Percentiles rank a stretch among this genome's conserved stretches.
phyloP scores from a whole-genome alignment of 148 eudicot genomes.

The Rhododendron williamsianum region DNA sequence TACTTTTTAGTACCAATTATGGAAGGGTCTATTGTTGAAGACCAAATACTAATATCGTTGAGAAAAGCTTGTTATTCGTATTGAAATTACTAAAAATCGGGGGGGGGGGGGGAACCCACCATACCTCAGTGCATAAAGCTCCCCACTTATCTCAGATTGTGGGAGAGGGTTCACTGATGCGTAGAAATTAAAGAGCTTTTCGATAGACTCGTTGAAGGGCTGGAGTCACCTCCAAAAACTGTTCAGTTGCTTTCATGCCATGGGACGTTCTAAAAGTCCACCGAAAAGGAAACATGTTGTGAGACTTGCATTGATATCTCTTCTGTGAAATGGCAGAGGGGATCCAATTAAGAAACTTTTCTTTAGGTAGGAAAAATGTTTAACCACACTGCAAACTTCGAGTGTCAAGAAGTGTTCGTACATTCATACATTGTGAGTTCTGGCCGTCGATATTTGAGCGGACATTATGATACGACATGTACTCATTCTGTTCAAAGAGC shows the following conservation, averaged over 20 bases:
- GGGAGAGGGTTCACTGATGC: too few species aligned
- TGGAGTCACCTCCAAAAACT: neutral
- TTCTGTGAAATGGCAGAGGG: neutral
- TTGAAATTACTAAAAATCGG: neutral
- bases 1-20: neutral
- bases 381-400: neutral
- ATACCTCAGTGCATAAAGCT: neutral
- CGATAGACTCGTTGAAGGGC: neutral
- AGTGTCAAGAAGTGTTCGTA: neutral
- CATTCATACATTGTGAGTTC: neutral
- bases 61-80: neutral
- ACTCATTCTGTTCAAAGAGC: neutral
- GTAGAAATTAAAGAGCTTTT: neutral
- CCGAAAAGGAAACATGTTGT: neutral
- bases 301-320: neutral
- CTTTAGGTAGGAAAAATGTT: neutral
- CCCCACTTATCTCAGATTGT: neutral
- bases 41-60: neutral
- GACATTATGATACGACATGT: neutral
- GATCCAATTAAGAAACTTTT: neutral
- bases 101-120: too few species aligned
- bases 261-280: neutral
- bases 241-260: neutral
- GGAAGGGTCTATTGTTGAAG: neutral
- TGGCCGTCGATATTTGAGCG: neutral